Evolutionary conservation across 2,329 filamentous ascomycete species (phyloP).

Genomic region (Neopestalotiopsis rosae): DNA sequence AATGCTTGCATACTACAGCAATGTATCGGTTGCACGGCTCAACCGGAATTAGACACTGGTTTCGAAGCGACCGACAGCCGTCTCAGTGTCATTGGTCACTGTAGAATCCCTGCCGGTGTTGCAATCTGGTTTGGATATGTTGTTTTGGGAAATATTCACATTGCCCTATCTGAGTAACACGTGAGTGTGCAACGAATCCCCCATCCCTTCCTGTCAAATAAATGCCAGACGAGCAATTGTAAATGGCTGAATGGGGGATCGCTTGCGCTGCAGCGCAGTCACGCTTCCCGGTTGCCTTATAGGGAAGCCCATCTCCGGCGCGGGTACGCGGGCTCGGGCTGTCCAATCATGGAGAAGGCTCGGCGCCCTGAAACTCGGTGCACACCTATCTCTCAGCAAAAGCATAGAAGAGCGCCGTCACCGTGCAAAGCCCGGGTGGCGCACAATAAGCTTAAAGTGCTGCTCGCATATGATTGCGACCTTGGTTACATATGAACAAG

Average conservation of each 20-base stretch:
- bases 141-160: neutral
- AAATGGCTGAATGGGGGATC: neutral
- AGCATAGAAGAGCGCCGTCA: neutral
- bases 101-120: neutral
- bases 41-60: neutral
- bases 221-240: neutral
- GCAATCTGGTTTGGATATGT: conserved; percentile 2
- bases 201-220: neutral
- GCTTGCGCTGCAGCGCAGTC: neutral
- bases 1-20: neutral
- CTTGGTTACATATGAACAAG: neutral
- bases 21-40: neutral
- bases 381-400: neutral
- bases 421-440: neutral
- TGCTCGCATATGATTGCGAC: neutral
- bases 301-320: conserved; percentile 10
- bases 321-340: neutral
- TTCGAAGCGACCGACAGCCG: neutral
- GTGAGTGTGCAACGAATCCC: neutral
- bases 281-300: conserved; percentile 12
- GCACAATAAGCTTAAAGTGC: conserved; percentile 10
- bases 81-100: neutral
- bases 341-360: neutral
- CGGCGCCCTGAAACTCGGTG: neutral
- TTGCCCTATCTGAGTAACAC: neutral